Conservation (phyloP, 2,329 filamentous ascomycete genomes). For the Ophiognomonia clavigignenti-juglandacearum region DNA sequence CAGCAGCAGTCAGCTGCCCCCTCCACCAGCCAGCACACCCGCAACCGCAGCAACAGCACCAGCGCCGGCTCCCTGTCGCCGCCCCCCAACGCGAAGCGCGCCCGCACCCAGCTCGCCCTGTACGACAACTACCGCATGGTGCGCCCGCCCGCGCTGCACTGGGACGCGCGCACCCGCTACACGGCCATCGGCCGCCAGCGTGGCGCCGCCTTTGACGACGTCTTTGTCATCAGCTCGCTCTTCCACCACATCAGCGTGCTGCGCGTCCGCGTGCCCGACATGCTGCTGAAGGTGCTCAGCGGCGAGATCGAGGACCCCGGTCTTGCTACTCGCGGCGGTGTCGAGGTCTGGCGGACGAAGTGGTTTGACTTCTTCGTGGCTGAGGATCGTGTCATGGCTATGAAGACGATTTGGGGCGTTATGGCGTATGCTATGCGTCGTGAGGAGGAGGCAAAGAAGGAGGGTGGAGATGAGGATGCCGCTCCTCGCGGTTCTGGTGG, state of each 20-base stretch:
- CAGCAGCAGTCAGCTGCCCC: not conserved
- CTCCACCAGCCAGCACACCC: not conserved
- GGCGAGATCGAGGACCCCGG: constrained; percentile 31
- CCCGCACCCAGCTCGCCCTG: constrained; percentile 50
- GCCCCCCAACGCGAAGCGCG: constrained; percentile 37
- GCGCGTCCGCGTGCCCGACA: constrained; percentile 52
- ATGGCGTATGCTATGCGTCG: constrained; percentile 57
- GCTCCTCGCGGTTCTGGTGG: too few relatives aligned
- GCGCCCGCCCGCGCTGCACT: constrained; percentile 50
- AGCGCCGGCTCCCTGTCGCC: constrained; percentile 13
- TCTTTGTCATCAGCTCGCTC: constrained; percentile 56
- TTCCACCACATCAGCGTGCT: constrained; percentile 59
- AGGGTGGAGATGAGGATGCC: constrained; percentile 21
- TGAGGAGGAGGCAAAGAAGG: constrained; percentile 22
- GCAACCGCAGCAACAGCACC: not conserved
- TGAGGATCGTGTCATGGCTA: constrained; percentile 50
- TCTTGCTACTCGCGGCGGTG: constrained; percentile 42
- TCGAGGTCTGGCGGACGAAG: constrained; percentile 52
- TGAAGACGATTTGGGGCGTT: constrained; percentile 54
- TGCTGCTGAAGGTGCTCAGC: constrained; percentile 47
- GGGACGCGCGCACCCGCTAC: constrained; percentile 58
- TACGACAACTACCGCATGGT: constrained; percentile 63
- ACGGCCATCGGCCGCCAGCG: constrained; percentile 47
- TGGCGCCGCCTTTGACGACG: constrained; percentile 50
- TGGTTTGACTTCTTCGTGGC: constrained; percentile 58